Percentiles rank a stretch among this genome's conserved stretches.
Conservation (phyloP, 1,139 yeast species). For the Candida frijolesensis region DNA sequence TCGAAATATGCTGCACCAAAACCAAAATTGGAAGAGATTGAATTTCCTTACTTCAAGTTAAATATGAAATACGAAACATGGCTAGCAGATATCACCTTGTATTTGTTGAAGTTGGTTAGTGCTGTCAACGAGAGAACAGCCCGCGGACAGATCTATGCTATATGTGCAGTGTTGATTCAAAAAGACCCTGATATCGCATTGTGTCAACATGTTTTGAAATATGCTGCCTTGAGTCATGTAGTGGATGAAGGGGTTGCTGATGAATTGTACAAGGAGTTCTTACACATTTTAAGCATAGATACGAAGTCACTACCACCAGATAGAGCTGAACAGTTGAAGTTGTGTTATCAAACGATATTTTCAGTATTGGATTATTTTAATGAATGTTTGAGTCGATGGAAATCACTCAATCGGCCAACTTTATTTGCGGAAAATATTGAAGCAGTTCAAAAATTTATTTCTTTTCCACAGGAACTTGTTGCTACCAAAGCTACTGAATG, state of each 20-base stretch:
- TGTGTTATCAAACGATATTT: constrained; percentile 73
- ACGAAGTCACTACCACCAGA: constrained; percentile 44
- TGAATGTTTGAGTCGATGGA: constrained; percentile 57
- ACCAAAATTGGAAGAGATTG: constrained; percentile 38
- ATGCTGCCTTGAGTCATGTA: constrained; percentile 69
- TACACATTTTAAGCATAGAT: constrained; percentile 54
- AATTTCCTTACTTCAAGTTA: constrained; percentile 36
- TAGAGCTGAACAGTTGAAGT: constrained; percentile 55
- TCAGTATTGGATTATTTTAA: constrained; percentile 81
- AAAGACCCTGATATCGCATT: constrained; percentile 71
- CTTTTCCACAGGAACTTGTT: constrained; percentile 67
- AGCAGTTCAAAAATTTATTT: constrained; percentile 49
- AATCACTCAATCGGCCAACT: constrained; percentile 1
- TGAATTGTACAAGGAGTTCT: constrained; percentile 59
- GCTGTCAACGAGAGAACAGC: constrained; percentile 10
- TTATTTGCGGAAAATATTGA: constrained; percentile 26
- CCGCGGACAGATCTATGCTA: constrained; percentile 53
- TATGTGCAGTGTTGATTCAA: constrained; percentile 63
- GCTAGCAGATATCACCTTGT: constrained; percentile 71
- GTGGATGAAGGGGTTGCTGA: constrained; percentile 46
- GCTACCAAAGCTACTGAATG: constrained; percentile 84
- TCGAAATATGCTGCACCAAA: constrained; percentile 65
- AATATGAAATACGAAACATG: constrained; percentile 53
- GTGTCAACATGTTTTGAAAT: constrained; percentile 77
- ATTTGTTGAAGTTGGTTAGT: constrained; percentile 53